Conservation (phyloP, 179 eudicot species). For the Camellia oleifera region DNA sequence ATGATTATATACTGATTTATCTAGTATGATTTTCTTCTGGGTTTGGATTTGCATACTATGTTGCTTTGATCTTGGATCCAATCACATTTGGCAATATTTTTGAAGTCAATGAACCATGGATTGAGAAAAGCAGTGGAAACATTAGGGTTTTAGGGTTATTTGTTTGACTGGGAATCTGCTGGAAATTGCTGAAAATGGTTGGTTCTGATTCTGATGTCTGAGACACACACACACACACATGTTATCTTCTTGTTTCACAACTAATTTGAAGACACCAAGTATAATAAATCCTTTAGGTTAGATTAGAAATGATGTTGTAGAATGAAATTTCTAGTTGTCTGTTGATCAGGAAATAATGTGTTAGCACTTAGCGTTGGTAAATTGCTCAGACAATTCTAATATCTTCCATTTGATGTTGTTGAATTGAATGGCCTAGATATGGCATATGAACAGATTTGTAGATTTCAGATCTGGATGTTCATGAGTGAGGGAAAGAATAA, state of each 20-base stretch:
- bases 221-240: neutral
- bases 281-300: neutral
- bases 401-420: neutral
- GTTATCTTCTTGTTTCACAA: neutral
- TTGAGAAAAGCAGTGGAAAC: neutral
- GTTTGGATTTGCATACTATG: neutral
- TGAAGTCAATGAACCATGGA: neutral
- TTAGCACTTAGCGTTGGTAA: neutral
- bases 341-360: neutral
- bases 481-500: neutral
- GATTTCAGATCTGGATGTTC: neutral
- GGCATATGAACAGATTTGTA: neutral
- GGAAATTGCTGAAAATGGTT: neutral
- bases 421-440: neutral
- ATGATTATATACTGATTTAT: neutral
- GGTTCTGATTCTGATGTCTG: neutral
- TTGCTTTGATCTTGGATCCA: constrained; percentile 7
- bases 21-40: neutral
- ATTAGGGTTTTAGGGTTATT: constrained; percentile 5
- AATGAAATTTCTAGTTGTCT: neutral
- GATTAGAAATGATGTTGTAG: neutral
- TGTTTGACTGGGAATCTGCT: too few species aligned
- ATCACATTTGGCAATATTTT: constrained; percentile 9
- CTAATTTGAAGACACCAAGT: neutral
- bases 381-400: neutral